These are phyloP conservation scores for Eremothecium cymbalariae DNA, from an alignment of 1,139 yeast genomes.

Conservation along the genomic window DNA sequence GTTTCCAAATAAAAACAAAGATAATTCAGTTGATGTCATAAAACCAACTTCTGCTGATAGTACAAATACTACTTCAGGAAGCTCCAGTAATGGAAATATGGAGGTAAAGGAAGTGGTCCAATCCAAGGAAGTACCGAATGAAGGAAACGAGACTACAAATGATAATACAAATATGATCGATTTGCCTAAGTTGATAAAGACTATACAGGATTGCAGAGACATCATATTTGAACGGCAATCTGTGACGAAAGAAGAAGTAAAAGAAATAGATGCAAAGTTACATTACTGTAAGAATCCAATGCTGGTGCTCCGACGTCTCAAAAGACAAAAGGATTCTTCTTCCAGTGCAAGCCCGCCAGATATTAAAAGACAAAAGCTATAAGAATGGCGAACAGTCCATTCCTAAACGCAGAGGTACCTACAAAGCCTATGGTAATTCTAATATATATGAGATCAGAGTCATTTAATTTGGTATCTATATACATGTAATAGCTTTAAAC, in stretches of 20 bases:
- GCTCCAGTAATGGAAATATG: slow-evolving; percentile 11
- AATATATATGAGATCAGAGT: too few species aligned
- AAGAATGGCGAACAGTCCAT: background rate
- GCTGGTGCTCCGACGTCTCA: slow-evolving; percentile 34
- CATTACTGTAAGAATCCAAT: slow-evolving; percentile 56
- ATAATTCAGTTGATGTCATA: slow-evolving; percentile 13
- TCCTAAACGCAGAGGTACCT: too few species aligned
- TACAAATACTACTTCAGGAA: slow-evolving; percentile 5
- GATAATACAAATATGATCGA: slow-evolving; percentile 19
- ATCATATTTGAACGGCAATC: slow-evolving; percentile 38
- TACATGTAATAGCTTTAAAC: too few species aligned
- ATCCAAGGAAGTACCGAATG: slow-evolving; percentile 7
- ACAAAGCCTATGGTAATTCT: too few species aligned
- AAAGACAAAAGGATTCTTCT: slow-evolving; percentile 18
- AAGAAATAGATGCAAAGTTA: slow-evolving; percentile 52
- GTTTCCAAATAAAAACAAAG: slow-evolving; percentile 30
- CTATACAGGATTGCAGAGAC: slow-evolving; percentile 45
- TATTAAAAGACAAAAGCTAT: slow-evolving; percentile 12
- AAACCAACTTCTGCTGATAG: slow-evolving; percentile 2
- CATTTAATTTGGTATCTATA: too few species aligned
- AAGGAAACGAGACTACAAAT: slow-evolving; percentile 6
- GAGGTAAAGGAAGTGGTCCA: slow-evolving; percentile 10
- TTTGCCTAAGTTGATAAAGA: slow-evolving; percentile 38
- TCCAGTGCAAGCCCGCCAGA: slow-evolving; percentile 11
- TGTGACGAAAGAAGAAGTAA: slow-evolving; percentile 55